Conservation (phyloP, 768 basidiomycete species). For the Dioszegia aurantiaca region DNA sequence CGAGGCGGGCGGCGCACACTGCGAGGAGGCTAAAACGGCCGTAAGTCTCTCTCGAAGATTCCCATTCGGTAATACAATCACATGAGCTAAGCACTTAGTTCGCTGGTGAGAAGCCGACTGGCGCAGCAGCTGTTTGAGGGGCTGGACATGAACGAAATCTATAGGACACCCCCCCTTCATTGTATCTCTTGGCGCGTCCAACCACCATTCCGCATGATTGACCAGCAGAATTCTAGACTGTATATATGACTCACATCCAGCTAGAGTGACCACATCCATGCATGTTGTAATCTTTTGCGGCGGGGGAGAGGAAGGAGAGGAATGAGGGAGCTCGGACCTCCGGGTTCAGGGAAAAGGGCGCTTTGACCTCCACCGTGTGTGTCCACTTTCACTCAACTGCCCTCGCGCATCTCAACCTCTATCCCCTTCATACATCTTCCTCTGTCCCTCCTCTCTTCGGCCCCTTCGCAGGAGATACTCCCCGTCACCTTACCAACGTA, state of each 20-base stretch:
- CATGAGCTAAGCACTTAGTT: conserved; percentile 7
- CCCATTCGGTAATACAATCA: neutral
- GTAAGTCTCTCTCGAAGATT: conserved; percentile 52
- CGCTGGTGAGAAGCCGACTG: conserved; percentile 9
- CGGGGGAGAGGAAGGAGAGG: neutral
- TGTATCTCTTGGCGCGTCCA: neutral
- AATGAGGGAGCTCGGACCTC: no score
- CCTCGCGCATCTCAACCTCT: neutral
- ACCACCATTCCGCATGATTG: no score
- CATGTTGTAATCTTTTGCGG: neutral
- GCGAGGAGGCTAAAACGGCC: conserved; percentile 60
- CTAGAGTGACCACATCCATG: neutral
- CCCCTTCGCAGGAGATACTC: no score
- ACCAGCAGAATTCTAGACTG: no score
- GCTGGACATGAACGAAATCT: neutral
- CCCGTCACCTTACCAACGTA: no score
- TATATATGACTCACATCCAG: neutral
- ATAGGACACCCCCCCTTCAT: neutral
- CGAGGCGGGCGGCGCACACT: conserved; percentile 58
- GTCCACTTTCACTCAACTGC: conserved; percentile 5
- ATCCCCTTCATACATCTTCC: neutral
- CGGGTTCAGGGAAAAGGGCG: neutral
- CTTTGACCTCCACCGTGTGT: conserved; percentile 5
- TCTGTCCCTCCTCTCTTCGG: neutral
- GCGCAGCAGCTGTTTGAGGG: neutral